These are phyloP conservation scores for Phellopilus nigrolimitatus DNA, from an alignment of 1,284 basidiomycete genomes.

Conservation along the genomic window DNA sequence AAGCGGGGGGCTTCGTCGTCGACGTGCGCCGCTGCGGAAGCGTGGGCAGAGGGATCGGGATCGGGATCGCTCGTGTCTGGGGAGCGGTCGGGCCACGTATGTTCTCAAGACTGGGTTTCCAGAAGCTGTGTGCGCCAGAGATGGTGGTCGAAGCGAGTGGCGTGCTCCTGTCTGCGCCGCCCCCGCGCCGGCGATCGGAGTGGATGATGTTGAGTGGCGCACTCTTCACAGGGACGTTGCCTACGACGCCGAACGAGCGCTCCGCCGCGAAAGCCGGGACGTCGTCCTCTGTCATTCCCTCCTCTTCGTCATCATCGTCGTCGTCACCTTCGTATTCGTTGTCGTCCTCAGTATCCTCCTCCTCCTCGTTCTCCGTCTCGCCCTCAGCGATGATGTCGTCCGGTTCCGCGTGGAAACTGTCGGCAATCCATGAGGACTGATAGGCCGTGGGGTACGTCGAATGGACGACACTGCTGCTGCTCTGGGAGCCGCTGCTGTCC, in stretches of 20 bases:
- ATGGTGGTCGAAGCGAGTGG: not conserved
- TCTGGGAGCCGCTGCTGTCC: not conserved
- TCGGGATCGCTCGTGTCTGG: not conserved
- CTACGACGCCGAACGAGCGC: not conserved
- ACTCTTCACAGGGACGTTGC: not conserved
- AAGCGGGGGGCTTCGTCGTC: no score
- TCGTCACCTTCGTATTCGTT: not conserved
- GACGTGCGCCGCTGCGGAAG: no score
- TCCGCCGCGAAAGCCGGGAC: not conserved
- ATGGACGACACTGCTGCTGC: not conserved
- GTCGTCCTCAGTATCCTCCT: not conserved
- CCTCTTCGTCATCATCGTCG: not conserved
- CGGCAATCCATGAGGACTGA: slow-evolving; percentile 1
- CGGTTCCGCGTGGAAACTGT: not conserved
- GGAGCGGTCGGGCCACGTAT: not conserved
- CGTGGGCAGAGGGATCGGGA: no score
- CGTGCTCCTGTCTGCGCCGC: no score
- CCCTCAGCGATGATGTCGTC: not conserved
- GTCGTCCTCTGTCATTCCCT: not conserved
- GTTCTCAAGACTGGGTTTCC: slow-evolving; percentile 12
- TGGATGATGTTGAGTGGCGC: not conserved
- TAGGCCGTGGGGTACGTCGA: not conserved
- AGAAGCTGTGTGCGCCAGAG: not conserved
- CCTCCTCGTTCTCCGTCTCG: not conserved
- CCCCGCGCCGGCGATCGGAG: not conserved